These are phyloP conservation scores for Gymnopilus junonius DNA, from an alignment of 768 basidiomycete genomes.

Conservation along the genomic window DNA sequence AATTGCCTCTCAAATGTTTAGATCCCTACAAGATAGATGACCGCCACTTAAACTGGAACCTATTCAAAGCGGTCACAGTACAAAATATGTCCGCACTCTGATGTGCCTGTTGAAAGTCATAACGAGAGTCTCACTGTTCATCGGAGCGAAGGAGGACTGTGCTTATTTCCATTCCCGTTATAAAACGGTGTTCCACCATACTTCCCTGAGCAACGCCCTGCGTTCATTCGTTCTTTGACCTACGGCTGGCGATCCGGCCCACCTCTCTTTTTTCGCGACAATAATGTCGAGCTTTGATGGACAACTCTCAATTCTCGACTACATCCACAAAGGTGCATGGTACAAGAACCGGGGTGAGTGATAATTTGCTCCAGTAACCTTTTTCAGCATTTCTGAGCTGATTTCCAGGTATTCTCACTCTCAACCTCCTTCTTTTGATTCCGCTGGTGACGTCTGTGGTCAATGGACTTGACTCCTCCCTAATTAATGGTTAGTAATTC, in stretches of 20 bases:
- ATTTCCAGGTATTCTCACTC: conserved; percentile 53
- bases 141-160: conserved; percentile 2
- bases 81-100: conserved; percentile 1
- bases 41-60: conserved; percentile 1
- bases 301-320: conserved; percentile 36
- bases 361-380: not conserved
- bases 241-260: not conserved
- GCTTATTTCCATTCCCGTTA: not conserved
- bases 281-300: conserved; percentile 7
- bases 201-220: not conserved
- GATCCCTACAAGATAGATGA: conserved; percentile 5
- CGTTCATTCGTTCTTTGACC: not conserved
- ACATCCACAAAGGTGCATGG: conserved; percentile 62
- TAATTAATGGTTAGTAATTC: conserved; percentile 49
- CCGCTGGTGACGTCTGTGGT: conserved; percentile 65
- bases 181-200: not conserved
- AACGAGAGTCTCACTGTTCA: conserved; percentile 5
- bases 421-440: conserved; percentile 62
- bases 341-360: conserved; percentile 60
- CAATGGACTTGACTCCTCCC: conserved; percentile 71
- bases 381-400: not conserved
- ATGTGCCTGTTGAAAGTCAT: conserved; percentile 4
- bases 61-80: not conserved
- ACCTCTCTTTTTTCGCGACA: conserved; percentile 1
- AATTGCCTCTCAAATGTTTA: conserved; percentile 1